Evolutionary conservation across 2,329 filamentous ascomycete species (phyloP).

Genomic region (Epichloe hybrida): DNA sequence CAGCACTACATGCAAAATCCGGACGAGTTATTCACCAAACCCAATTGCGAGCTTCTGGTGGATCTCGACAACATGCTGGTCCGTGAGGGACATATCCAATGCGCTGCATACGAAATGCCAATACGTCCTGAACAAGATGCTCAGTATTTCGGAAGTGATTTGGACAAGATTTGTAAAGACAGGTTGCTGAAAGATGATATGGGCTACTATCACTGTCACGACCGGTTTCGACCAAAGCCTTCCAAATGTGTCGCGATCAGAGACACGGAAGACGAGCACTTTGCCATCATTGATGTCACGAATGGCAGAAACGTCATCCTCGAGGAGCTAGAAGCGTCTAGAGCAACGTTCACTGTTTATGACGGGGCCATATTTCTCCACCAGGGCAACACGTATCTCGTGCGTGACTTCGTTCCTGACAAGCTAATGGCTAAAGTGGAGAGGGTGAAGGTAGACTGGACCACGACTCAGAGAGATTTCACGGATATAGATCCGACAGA

Average conservation of each 20-base stretch:
- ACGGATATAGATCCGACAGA: slow-evolving; percentile 91
- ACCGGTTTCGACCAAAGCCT: slow-evolving; percentile 73
- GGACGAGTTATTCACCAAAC: slow-evolving; percentile 81
- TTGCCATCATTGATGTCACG: slow-evolving; percentile 82
- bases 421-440: slow-evolving; percentile 75
- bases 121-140: slow-evolving; percentile 65
- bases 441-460: slow-evolving; percentile 87
- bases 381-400: slow-evolving; percentile 84
- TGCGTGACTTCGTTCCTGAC: slow-evolving; percentile 76
- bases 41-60: slow-evolving; percentile 78
- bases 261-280: slow-evolving; percentile 79
- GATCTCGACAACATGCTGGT: slow-evolving; percentile 88
- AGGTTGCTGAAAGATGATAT: slow-evolving; percentile 59
- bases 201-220: slow-evolving; percentile 83
- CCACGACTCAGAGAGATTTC: slow-evolving; percentile 80
- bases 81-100: slow-evolving; percentile 87
- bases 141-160: slow-evolving; percentile 64
- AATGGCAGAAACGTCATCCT: slow-evolving; percentile 72
- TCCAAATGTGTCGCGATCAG: slow-evolving; percentile 76
- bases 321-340: slow-evolving; percentile 88
- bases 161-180: slow-evolving; percentile 58
- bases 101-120: slow-evolving; percentile 89
- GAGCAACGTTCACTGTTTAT: slow-evolving; percentile 93
- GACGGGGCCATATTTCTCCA: slow-evolving; percentile 95
- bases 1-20: slow-evolving; percentile 97